phyloP scores from a whole-genome alignment of 1,139 yeast genomes.

The Suhomyces bolitotheri region DNA sequence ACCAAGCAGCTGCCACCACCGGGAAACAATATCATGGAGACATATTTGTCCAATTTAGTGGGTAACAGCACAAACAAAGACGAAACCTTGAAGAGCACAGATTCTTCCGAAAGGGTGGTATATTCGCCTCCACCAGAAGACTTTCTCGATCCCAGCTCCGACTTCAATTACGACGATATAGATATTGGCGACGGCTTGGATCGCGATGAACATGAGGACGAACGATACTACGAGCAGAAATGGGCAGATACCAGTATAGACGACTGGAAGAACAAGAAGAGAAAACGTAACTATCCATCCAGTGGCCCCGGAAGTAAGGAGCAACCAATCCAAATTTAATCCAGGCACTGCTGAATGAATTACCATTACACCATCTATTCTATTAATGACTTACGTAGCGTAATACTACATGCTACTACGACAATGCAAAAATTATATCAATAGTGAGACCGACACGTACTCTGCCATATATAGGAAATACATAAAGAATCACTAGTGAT shows the following conservation, averaged over 20 bases:
- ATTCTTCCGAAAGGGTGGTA: background rate
- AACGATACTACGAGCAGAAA: constrained; percentile 21
- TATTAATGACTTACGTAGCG: too few relatives aligned
- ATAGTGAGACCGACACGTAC: too few relatives aligned
- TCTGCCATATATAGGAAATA: too few relatives aligned
- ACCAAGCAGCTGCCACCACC: background rate
- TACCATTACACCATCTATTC: too few relatives aligned
- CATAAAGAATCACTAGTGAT: too few relatives aligned
- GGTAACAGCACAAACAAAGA: background rate
- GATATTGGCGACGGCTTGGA: constrained; percentile 26
- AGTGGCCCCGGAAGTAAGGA: constrained; percentile 5
- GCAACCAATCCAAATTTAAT: constrained; percentile 3
- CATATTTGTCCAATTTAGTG: constrained; percentile 26
- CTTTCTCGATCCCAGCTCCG: constrained; percentile 13
- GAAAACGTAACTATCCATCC: constrained; percentile 3
- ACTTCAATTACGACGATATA: constrained; percentile 29
- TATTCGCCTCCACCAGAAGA: background rate
- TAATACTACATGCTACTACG: too few relatives aligned
- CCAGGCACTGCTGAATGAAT: background rate
- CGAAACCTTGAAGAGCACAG: too few relatives aligned
- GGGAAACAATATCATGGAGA: constrained; percentile 13
- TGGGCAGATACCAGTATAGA: constrained; percentile 18
- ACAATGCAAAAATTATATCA: too few relatives aligned
- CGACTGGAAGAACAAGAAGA: constrained; percentile 8
- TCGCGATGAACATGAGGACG: constrained; percentile 28